phyloP scores from a whole-genome alignment of 108 stramenopile species.

The Nannochloropsis oceanica region DNA sequence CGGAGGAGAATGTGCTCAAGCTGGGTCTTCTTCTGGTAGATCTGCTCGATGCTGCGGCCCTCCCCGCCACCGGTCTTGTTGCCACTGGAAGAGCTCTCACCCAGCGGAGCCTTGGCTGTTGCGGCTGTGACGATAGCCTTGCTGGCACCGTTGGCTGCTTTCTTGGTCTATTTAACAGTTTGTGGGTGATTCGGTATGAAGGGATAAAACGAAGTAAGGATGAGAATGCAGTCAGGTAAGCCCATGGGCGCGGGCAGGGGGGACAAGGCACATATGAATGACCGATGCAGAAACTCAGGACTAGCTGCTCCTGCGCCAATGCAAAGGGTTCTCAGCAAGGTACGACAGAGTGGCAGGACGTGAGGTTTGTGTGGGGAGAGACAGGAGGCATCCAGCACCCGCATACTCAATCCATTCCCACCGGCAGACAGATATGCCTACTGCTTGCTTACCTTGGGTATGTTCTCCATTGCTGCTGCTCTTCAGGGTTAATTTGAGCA shows the following conservation, averaged over 20 bases:
- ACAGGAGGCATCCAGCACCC: too few species aligned
- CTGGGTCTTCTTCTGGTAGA: constrained; percentile 93
- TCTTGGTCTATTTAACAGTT: background rate
- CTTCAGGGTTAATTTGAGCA: background rate
- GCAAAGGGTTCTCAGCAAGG: too few species aligned
- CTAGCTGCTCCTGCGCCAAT: too few species aligned
- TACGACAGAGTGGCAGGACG: too few species aligned
- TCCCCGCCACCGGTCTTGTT: background rate
- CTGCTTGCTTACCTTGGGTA: background rate
- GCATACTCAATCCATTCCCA: too few species aligned
- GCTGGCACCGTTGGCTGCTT: background rate
- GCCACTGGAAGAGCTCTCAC: background rate
- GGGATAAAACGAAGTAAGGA: background rate
- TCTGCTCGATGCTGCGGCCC: constrained; percentile 60
- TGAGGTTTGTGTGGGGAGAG: too few species aligned
- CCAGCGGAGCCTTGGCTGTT: background rate
- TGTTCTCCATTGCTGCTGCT: background rate
- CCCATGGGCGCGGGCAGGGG: too few species aligned
- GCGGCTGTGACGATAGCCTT: background rate
- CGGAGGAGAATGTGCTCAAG: constrained; percentile 89
- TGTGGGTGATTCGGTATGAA: background rate
- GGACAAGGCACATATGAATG: too few species aligned
- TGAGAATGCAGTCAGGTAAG: too few species aligned
- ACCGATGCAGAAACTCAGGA: too few species aligned
- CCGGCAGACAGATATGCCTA: too few species aligned